Evolutionary conservation across 2,329 filamentous ascomycete genomes (phyloP).

Genomic region (Aureobasidium melanogenum): DNA sequence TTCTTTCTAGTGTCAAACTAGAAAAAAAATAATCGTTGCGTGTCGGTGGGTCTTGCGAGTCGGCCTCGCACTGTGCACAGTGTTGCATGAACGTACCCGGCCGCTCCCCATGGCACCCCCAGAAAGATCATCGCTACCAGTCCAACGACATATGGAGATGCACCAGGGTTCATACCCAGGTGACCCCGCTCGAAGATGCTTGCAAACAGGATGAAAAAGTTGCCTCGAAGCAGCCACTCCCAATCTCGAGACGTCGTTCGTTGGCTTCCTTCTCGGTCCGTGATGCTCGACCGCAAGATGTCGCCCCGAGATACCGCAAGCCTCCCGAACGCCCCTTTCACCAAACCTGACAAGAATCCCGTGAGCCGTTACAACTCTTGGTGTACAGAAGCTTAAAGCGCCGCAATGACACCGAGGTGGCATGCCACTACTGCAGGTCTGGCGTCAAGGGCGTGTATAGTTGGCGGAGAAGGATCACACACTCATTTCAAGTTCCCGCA

Average conservation of each 20-base stretch:
- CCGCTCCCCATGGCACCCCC: not conserved
- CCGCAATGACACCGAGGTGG: not conserved
- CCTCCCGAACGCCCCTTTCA: not conserved
- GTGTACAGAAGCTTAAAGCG: constrained; percentile 1
- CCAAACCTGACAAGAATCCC: not conserved
- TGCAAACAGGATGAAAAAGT: not conserved
- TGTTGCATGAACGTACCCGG: not conserved
- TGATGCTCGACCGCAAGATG: not conserved
- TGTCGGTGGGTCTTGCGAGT: not conserved
- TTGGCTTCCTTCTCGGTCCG: not conserved
- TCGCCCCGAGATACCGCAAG: not conserved
- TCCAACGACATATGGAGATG: no score
- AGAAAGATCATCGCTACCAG: not conserved
- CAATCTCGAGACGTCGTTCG: not conserved
- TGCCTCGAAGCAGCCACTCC: not conserved
- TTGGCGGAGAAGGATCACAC: not conserved
- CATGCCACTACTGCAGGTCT: not conserved
- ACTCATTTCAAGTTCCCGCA: not conserved
- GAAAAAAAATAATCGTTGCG: not conserved
- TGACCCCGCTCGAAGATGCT: not conserved
- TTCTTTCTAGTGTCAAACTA: constrained; percentile 3
- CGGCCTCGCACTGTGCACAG: not conserved
- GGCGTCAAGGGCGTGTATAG: not conserved
- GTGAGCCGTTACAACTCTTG: not conserved
- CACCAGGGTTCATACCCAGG: not conserved